Evolutionary conservation across 2,329 filamentous ascomycete species (phyloP), one percentile per base, ranked within the genome.

Genomic region (Trichoderma oligosporum): DNA sequence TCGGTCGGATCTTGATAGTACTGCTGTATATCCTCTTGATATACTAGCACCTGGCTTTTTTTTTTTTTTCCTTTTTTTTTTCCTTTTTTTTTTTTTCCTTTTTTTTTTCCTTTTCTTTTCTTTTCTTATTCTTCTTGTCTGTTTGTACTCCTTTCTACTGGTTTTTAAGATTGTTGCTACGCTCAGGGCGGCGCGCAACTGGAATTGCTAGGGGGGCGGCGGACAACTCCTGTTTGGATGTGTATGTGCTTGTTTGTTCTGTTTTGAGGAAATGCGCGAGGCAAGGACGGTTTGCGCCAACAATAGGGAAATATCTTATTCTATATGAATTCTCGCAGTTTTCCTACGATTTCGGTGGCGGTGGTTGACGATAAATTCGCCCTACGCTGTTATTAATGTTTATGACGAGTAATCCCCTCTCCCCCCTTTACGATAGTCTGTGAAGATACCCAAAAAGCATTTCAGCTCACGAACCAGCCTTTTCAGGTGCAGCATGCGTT

Each of bases 1-100:
- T 44, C 51, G 57, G 57, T 56, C 42, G 52, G 44, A 20, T 45
- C 42, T 49, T 59, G 61, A 66, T 61, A 61, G 66, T 64, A 57
- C 12, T 55, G 41, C 31, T 9, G 41, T 55, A 38, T 55, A 46
- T 55, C 51, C 20, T 18, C 39, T 20, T 29, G 51, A 38, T 38
- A 31, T 55, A 38, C 41, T 16, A 12, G 18, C n/a, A n/a, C 31
- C 51, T 27, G 49, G 29, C 35, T 41, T 38, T 12, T 36, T 45
- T 27, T 53, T 56, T 39, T 27, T 38, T 27, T 44, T 39, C 62
- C 54, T 48, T 33, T 55, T 55, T 45, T 35, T 41, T 62, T 48
- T 16, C 24, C 7, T 12, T 27, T 22, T 38, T 18, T 58, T 60
- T 36, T 33, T 33, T 46, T 47, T 39, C 63, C 55, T 46, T 38